These are phyloP conservation scores for Fusarium abutilonis DNA, from an alignment of 2,329 filamentous ascomycete genomes.

Conservation along the genomic window DNA sequence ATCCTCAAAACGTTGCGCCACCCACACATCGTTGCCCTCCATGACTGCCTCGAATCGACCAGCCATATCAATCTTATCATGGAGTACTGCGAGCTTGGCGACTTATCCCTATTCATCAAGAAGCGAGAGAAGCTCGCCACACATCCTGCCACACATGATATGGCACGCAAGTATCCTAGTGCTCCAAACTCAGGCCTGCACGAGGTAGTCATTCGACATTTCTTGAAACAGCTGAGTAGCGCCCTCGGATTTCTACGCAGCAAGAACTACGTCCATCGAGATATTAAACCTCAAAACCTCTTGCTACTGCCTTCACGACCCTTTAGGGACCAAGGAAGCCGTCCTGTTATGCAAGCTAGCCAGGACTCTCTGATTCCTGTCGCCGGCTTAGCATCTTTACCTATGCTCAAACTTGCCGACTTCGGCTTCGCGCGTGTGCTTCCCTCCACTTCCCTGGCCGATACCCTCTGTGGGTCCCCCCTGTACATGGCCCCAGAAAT, in stretches of 20 bases:
- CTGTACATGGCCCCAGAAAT: conserved; percentile 99
- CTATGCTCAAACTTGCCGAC: conserved; percentile 97
- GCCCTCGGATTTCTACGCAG: conserved; percentile 88
- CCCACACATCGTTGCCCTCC: conserved; percentile 94
- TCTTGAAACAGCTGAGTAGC: conserved; percentile 92
- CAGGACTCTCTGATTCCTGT: conserved; percentile 83
- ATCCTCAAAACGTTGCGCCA: conserved; percentile 94
- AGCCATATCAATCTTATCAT: conserved; percentile 96
- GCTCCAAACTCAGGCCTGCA: conserved; percentile 85
- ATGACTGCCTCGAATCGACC: conserved; percentile 88
- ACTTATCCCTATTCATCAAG: conserved; percentile 95
- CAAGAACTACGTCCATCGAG: conserved; percentile 91
- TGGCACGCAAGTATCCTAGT: conserved; percentile 93
- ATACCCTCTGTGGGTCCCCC: conserved; percentile 95
- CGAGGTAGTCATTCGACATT: conserved; percentile 96
- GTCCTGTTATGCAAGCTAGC: conserved; percentile 77
- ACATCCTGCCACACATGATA: conserved; percentile 84
- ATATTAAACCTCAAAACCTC: conserved; percentile 97
- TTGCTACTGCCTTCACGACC: conserved; percentile 84
- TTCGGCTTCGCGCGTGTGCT: conserved; percentile 97
- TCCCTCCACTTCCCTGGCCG: conserved; percentile 88
- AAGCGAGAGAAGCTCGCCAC: conserved; percentile 83
- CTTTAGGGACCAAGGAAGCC: conserved; percentile 65
- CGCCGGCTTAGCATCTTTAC: conserved; percentile 82
- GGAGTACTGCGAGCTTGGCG: conserved; percentile 97